A percentile compares a stretch with the other conserved stretches of the same genome.
These are phyloP conservation scores for Cyanodermella asteris DNA, from an alignment of 2,329 filamentous ascomycete species.

Conservation along the genomic window DNA sequence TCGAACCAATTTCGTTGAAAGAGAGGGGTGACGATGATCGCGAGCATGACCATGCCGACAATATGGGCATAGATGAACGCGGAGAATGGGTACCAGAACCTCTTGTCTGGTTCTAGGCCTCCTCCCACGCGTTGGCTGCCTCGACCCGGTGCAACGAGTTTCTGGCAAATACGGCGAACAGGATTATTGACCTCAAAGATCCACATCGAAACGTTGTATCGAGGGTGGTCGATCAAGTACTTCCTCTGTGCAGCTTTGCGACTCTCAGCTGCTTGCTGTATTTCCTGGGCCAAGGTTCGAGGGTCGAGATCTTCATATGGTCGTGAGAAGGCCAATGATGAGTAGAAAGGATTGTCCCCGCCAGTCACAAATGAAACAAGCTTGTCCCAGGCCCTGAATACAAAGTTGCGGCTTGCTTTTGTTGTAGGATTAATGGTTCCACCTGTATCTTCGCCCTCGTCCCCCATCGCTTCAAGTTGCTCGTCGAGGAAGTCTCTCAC, in stretches of 20 bases:
- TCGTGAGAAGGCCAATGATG: constrained; percentile 47
- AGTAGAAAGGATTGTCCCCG: constrained; percentile 85
- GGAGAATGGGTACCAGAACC: constrained; percentile 82
- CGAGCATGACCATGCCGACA: constrained; percentile 90
- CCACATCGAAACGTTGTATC: constrained; percentile 81
- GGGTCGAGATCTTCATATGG: constrained; percentile 65
- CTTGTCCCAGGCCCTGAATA: constrained; percentile 42
- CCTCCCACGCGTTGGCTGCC: constrained; percentile 73
- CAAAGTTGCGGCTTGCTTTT: too few species aligned
- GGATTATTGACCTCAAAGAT: constrained; percentile 62
- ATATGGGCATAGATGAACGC: constrained; percentile 86
- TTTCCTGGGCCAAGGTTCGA: constrained; percentile 71
- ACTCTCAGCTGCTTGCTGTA: constrained; percentile 60
- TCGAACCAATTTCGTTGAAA: constrained; percentile 78
- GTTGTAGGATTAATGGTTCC: constrained; percentile 14
- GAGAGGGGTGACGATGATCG: constrained; percentile 80
- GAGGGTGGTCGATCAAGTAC: constrained; percentile 67
- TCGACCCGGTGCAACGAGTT: constrained; percentile 74
- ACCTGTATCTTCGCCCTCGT: constrained; percentile 11
- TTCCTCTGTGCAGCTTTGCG: constrained; percentile 77
- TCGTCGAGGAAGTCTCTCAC: constrained; percentile 89
- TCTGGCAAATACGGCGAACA: constrained; percentile 64
- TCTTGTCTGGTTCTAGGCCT: constrained; percentile 70
- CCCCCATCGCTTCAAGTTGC: constrained; percentile 19
- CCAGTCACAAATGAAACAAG: constrained; percentile 34